Conservation (phyloP, 306 rosid genomes). For the Begonia fuchsioides region DNA sequence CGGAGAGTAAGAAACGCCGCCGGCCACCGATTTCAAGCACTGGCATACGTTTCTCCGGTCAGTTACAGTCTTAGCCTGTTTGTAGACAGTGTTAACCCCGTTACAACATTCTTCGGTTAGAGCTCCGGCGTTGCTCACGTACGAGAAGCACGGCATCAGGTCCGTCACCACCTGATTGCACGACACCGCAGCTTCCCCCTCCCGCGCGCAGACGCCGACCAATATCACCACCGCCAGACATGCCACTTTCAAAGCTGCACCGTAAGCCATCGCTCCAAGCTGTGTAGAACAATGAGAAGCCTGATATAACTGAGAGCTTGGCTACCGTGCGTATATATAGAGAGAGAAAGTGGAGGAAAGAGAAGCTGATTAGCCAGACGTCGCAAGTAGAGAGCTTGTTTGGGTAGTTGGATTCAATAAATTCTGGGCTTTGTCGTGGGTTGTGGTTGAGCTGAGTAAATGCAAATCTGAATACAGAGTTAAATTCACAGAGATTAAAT, state of each 20-base stretch:
- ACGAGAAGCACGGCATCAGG: slow-evolving; percentile 5
- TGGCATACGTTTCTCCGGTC: slow-evolving; percentile 23
- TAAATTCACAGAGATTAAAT: no score
- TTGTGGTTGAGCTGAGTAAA: no score
- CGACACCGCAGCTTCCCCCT: background rate
- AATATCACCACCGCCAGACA: background rate
- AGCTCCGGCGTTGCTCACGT: slow-evolving; percentile 3
- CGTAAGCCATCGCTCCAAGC: no score
- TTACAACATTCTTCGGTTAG: background rate
- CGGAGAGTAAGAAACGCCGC: background rate
- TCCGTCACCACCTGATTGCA: background rate
- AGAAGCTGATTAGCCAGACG: no score
- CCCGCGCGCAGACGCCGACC: background rate
- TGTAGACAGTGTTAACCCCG: slow-evolving; percentile 9
- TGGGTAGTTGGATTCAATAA: no score
- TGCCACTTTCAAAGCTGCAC: background rate
- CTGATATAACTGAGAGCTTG: no score
- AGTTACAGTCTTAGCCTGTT: slow-evolving; percentile 8
- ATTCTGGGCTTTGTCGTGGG: no score
- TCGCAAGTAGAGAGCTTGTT: no score
- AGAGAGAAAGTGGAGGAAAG: no score
- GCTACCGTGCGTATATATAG: no score
- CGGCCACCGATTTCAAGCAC: slow-evolving; percentile 27
- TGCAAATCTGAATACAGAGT: no score
- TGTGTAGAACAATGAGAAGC: no score